Conservation (phyloP, 1,284 basidiomycete species). For the Malassezia caprae region DNA sequence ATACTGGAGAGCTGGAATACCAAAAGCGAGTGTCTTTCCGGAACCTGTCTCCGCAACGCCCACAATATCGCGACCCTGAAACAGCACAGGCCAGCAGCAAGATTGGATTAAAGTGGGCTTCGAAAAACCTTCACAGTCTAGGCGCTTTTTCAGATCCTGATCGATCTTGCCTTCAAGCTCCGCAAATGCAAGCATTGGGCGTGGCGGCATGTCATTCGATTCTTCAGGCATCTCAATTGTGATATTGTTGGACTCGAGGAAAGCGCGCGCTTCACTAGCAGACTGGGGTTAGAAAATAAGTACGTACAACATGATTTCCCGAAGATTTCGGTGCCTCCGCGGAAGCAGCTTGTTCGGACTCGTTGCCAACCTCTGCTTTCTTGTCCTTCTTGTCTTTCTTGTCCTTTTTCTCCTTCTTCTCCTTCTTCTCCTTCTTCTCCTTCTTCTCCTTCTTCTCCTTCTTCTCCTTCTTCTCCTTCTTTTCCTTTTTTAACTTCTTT, state of each 20-base stretch:
- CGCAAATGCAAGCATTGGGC: conserved; percentile 63
- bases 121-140: conserved; percentile 63
- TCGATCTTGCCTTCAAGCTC: conserved; percentile 61
- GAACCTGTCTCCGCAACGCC: conserved; percentile 87
- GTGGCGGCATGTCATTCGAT: conserved; percentile 51
- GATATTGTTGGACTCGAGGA: conserved; percentile 40
- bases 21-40: conserved; percentile 94
- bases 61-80: conserved; percentile 75
- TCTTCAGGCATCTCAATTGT: conserved; percentile 45
- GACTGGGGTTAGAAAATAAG: conserved; percentile 35
- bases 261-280: conserved; percentile 32
- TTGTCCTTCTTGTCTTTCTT: conserved; percentile 1
- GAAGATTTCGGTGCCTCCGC: conserved; percentile 18
- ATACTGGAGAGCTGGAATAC: conserved; percentile 71
- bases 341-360: background rate
- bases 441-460: conserved; percentile 13
- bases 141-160: conserved; percentile 53
- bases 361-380: background rate
- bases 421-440: conserved; percentile 11
- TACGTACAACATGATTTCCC: conserved; percentile 24
- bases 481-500: conserved; percentile 1
- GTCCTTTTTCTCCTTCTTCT: conserved; percentile 1
- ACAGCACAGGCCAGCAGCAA: conserved; percentile 82
- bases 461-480: conserved; percentile 5
- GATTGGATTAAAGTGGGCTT: conserved; percentile 92